Base-by-base conservation (phyloP, 768 basidiomycete genomes). In the Leccinum truebloodii region DNA sequence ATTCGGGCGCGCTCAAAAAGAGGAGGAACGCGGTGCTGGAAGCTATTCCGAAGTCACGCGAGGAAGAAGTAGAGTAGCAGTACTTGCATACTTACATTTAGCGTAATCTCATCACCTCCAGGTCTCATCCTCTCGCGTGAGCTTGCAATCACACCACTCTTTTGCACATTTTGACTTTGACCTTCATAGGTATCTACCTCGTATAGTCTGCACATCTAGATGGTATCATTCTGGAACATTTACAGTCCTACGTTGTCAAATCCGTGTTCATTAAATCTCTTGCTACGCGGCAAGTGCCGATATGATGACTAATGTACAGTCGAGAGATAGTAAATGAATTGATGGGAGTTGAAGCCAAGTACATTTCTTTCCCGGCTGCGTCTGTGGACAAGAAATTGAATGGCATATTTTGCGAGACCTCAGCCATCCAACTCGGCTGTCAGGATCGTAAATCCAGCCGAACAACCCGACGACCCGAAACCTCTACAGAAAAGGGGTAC, bases 401-500 rank as follows among this genome's bases (percentile, higher is more conserved):
- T 90, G 88, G 84, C 87, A 65, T 85, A 86, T 80, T 90, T 91
- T 73, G 71, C 85, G 37, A 81, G 83, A 67, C 84, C 89, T 2
- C 83, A 82, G 66, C 53, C 83, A 46, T 76, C 82, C 44, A 83
- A 78, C 49, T 77, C 84, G 34, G 87, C 89, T 57, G 82, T 93
- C 62, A 86, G 80, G 77, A 93, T 93, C 63, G 87, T 87, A 44
- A 80, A 83, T 56, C 90, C 90, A 28, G 75, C 76, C 56, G 73
- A 79, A 35, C 69, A 74, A 52, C 65, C 64, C 61, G 73, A 74
- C 75, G 84, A 69, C 57, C 69, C 74, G 51, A 82, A 80, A 69
- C 65, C 76, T 51, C 69, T 77, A 26, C 70, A 75, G 16, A 81
- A 83, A 68, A 88, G 86, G 78, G 86, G 87, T 86, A 67, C 69